Evolutionary conservation across 179 eudicot genomes (phyloP).

Genomic region (Gypsophila paniculata): DNA sequence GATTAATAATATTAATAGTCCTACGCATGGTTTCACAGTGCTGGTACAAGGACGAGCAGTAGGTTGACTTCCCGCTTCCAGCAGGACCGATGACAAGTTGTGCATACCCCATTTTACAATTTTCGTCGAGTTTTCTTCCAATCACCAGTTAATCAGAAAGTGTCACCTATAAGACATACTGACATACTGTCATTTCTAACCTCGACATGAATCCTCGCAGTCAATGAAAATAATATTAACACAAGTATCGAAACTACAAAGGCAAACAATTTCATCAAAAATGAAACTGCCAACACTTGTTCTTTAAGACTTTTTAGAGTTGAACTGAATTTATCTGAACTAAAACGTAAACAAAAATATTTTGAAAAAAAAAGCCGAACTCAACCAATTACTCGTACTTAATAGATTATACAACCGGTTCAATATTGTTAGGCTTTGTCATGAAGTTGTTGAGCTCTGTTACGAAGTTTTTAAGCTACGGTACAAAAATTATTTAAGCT

Average conservation of each 20-base stretch:
- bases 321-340: too few species aligned
- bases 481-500: too few species aligned
- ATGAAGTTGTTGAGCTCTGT: too few species aligned
- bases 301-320: too few species aligned
- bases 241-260: background rate
- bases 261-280: too few species aligned
- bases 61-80: constrained; percentile 96
- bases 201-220: background rate
- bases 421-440: too few species aligned
- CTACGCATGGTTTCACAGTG: constrained; percentile 76
- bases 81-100: constrained; percentile 91
- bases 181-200: background rate
- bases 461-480: too few species aligned
- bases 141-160: background rate
- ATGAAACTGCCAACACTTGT: too few species aligned
- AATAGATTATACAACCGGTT: too few species aligned
- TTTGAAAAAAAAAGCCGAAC: too few species aligned
- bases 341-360: too few species aligned
- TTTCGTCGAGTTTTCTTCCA: constrained; percentile 11
- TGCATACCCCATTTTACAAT: constrained; percentile 62
- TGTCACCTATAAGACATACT: background rate
- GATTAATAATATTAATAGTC: constrained; percentile 62
- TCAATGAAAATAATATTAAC: background rate
- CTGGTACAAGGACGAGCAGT: constrained; percentile 75
- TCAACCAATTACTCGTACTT: too few species aligned